These are phyloP conservation scores for Cercophora samala DNA, from an alignment of 495 filamentous ascomycete genomes.

Conservation along the genomic window DNA sequence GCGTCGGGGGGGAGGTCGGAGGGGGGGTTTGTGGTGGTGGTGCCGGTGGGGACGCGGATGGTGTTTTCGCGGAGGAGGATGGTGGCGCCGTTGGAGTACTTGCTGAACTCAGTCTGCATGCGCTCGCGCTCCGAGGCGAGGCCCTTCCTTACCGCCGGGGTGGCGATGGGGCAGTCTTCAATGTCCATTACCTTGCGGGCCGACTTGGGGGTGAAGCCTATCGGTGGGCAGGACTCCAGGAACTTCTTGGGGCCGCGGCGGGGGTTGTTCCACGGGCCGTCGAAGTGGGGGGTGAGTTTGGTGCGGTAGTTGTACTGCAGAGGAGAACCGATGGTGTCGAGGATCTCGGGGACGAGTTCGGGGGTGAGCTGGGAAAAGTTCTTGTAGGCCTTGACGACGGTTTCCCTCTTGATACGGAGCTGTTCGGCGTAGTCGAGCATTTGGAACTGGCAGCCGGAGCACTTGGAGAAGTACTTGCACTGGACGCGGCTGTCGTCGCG, in stretches of 20 bases:
- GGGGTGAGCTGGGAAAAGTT: slow-evolving; percentile 83
- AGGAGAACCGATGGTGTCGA: slow-evolving; percentile 83
- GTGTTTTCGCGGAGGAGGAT: slow-evolving; percentile 86
- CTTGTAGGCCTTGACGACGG: slow-evolving; percentile 86
- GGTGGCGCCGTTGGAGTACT: slow-evolving; percentile 79
- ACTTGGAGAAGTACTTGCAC: slow-evolving; percentile 82
- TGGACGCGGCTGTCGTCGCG: slow-evolving; percentile 72
- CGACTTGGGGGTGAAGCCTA: slow-evolving; percentile 88
- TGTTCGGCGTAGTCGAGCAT: slow-evolving; percentile 91
- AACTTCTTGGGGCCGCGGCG: slow-evolving; percentile 38
- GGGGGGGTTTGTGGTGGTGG: slow-evolving; percentile 22
- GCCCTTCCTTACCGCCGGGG: slow-evolving; percentile 73
- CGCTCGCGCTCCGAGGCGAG: slow-evolving; percentile 69
- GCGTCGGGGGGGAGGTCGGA: slow-evolving; percentile 16
- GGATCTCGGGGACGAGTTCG: slow-evolving; percentile 69
- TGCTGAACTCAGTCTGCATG: slow-evolving; percentile 63
- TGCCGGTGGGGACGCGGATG: slow-evolving; percentile 56
- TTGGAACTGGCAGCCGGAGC: slow-evolving; percentile 94
- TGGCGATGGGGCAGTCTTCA: slow-evolving; percentile 95
- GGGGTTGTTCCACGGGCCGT: slow-evolving; percentile 55
- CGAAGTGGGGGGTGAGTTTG: slow-evolving; percentile 94
- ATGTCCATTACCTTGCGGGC: slow-evolving; percentile 75
- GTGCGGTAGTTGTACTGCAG: slow-evolving; percentile 91
- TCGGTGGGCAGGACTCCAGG: slow-evolving; percentile 60
- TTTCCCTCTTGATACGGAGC: slow-evolving; percentile 73